Conservation (phyloP, 495 filamentous ascomycete species). For the Tirmania nivea region DNA sequence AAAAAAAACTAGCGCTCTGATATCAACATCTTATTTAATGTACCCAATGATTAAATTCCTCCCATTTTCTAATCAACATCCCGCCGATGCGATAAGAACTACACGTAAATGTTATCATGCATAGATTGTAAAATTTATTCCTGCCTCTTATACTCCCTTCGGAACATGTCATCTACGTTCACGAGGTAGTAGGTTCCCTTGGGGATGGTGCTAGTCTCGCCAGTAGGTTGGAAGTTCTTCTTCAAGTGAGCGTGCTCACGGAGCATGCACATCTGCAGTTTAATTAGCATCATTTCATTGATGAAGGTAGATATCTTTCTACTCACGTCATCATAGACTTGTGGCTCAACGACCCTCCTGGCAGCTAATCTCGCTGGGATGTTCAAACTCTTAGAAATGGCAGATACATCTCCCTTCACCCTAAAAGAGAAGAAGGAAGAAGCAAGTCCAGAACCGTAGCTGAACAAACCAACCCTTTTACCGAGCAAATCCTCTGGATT, state of each 20-base stretch:
- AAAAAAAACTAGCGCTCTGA: too few relatives aligned
- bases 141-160: constrained; percentile 70
- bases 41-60: too few relatives aligned
- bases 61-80: too few relatives aligned
- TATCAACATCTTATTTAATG: too few relatives aligned
- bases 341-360: constrained; percentile 49
- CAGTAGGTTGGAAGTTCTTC: constrained; percentile 58
- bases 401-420: constrained; percentile 53
- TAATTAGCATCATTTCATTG: constrained; percentile 6
- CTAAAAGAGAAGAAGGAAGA: constrained; percentile 75
- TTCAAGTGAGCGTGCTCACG: constrained; percentile 86
- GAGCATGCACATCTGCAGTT: constrained; percentile 61
- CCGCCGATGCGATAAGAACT: too few relatives aligned
- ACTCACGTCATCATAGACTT: constrained; percentile 69
- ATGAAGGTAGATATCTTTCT: background rate
- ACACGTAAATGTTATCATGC: too few relatives aligned
- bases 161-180: constrained; percentile 86
- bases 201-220: constrained; percentile 53
- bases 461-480: constrained; percentile 82
- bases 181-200: constrained; percentile 76
- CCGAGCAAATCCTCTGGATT: constrained; percentile 44
- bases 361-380: constrained; percentile 53
- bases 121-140: constrained; percentile 29
- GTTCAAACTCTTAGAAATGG: constrained; percentile 57
- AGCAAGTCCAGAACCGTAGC: constrained; percentile 84